Conservation (phyloP, 768 basidiomycete species). For the Glaciozyma antarctica region DNA sequence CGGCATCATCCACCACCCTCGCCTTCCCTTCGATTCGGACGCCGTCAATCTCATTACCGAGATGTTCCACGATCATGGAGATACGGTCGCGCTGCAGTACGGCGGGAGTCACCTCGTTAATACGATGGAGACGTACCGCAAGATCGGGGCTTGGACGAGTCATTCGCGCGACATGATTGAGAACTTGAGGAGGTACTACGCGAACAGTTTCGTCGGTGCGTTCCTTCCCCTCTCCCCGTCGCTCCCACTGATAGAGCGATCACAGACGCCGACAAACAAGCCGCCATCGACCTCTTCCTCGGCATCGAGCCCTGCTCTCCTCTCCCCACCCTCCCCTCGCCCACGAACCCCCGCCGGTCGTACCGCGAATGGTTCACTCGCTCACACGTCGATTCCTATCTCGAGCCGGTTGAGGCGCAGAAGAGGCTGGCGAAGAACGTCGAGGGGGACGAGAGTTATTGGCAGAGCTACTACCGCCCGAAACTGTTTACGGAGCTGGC, state of each 20-base stretch:
- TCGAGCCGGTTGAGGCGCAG: slow-evolving; percentile 57
- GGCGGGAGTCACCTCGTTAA: slow-evolving; percentile 94
- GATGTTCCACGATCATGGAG: slow-evolving; percentile 86
- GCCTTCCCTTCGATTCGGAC: slow-evolving; percentile 82
- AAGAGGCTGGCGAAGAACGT: slow-evolving; percentile 55
- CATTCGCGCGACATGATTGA: slow-evolving; percentile 94
- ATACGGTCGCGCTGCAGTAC: slow-evolving; percentile 80
- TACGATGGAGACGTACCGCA: slow-evolving; percentile 86
- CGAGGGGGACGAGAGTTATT: slow-evolving; percentile 51
- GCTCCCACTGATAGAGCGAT: neutral
- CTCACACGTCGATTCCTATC: slow-evolving; percentile 51
- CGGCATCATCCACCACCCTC: slow-evolving; percentile 74
- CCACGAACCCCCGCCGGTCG: slow-evolving; percentile 53
- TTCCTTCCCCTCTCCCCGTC: neutral
- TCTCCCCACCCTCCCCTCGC: slow-evolving; percentile 5
- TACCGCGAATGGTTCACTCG: slow-evolving; percentile 77
- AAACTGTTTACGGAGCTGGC: slow-evolving; percentile 70
- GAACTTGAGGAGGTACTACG: slow-evolving; percentile 86
- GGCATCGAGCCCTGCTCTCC: slow-evolving; percentile 43
- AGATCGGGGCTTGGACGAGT: slow-evolving; percentile 94
- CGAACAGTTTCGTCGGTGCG: slow-evolving; percentile 79
- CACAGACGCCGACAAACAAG: slow-evolving; percentile 89
- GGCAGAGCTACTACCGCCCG: slow-evolving; percentile 83
- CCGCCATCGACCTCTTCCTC: slow-evolving; percentile 94
- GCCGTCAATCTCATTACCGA: slow-evolving; percentile 94